Evolutionary conservation across 306 rosid species (phyloP).

Genomic region (Sindora glabra): DNA sequence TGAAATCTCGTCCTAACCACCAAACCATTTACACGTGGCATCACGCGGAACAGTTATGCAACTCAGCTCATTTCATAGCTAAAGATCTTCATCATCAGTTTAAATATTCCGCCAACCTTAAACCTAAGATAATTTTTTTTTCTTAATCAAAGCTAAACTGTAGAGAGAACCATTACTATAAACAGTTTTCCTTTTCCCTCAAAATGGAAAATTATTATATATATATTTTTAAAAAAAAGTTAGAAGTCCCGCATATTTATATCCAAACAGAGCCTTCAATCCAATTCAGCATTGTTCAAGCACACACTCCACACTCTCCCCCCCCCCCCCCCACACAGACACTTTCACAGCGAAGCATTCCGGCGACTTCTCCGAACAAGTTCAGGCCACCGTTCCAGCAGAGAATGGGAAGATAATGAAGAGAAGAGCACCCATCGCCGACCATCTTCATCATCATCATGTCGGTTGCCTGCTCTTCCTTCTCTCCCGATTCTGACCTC

Average conservation of each 20-base stretch:
- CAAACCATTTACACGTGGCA: conserved; percentile 3
- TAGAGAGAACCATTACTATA: too few species aligned
- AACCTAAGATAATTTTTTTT: background rate
- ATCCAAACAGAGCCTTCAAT: conserved; percentile 30
- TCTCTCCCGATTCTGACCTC: conserved; percentile 59
- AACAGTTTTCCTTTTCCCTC: too few species aligned
- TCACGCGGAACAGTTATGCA: background rate
- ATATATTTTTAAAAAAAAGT: too few species aligned
- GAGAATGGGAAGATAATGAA: conserved; percentile 53
- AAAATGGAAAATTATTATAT: too few species aligned
- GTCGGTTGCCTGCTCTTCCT: conserved; percentile 69
- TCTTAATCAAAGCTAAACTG: too few species aligned
- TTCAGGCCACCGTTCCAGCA: conserved; percentile 11
- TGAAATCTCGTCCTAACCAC: too few species aligned
- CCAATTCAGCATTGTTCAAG: conserved; percentile 9
- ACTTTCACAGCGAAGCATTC: conserved; percentile 13
- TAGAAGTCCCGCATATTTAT: conserved; percentile 67
- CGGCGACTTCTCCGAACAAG: conserved; percentile 28
- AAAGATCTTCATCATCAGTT: background rate
- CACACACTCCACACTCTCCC: background rate
- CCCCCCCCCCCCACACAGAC: background rate
- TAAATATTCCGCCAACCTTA: background rate
- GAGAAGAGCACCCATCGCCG: background rate
- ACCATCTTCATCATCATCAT: conserved; percentile 49
- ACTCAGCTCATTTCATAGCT: background rate